Conservation (phyloP, 106 monocot species). For the Posidonia australis region DNA sequence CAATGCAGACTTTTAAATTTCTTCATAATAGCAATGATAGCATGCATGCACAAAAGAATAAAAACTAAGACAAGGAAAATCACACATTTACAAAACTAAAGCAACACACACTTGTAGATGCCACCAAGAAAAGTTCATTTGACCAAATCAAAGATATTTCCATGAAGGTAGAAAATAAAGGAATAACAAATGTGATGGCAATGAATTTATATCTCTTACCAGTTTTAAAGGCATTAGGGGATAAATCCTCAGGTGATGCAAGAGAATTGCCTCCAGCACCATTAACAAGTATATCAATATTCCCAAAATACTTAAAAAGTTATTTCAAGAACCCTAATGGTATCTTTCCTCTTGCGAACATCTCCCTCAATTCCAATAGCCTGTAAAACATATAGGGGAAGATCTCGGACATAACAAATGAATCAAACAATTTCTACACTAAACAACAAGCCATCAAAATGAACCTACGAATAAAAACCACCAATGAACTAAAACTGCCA, state of each 20-base stretch:
- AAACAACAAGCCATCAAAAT: too few species aligned
- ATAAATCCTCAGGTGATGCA: slow-evolving; percentile 73
- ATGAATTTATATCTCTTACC: slow-evolving; percentile 21
- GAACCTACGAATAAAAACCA: too few species aligned
- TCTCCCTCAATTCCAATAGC: slow-evolving; percentile 82
- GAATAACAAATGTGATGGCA: neutral
- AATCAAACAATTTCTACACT: too few species aligned
- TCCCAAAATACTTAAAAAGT: slow-evolving; percentile 70
- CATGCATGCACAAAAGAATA: too few species aligned
- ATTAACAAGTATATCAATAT: slow-evolving; percentile 91
- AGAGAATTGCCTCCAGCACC: slow-evolving; percentile 95
- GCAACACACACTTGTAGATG: too few species aligned
- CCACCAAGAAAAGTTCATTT: too few species aligned
- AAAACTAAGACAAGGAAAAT: too few species aligned
- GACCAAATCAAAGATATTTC: too few species aligned
- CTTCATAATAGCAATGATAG: too few species aligned
- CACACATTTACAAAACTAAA: too few species aligned
- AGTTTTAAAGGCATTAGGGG: slow-evolving; percentile 80
- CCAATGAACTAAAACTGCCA: too few species aligned
- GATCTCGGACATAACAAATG: neutral
- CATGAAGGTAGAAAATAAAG: neutral
- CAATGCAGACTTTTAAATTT: too few species aligned
- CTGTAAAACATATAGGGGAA: slow-evolving; percentile 13
- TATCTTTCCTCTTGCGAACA: slow-evolving; percentile 80
- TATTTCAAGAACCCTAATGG: slow-evolving; percentile 44